Evolutionary conservation across 2,329 filamentous ascomycete species (phyloP).

Genomic region (Lachnellula occidentalis): DNA sequence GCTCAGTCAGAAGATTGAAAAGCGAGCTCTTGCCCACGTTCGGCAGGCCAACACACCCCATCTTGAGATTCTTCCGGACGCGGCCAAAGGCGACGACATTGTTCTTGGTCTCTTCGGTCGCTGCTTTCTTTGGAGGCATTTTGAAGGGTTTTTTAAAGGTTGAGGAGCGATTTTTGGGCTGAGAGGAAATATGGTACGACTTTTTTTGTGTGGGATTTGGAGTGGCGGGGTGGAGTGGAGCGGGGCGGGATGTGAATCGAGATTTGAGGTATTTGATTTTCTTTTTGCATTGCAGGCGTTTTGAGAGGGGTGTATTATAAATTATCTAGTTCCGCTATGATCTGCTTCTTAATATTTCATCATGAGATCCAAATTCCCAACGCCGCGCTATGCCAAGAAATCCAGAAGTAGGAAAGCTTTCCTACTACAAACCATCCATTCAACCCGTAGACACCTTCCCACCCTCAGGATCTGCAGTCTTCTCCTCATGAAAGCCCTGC

Average conservation of each 20-base stretch:
- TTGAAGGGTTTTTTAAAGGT: not conserved
- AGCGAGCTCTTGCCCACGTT: conserved; percentile 43
- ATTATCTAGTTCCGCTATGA: not conserved
- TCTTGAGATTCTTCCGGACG: conserved; percentile 41
- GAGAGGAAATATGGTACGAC: not conserved
- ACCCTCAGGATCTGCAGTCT: conserved; percentile 10
- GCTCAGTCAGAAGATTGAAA: conserved; percentile 42
- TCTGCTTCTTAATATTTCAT: not conserved
- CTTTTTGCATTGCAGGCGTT: no score
- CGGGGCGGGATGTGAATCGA: not conserved
- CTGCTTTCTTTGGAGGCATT: conserved; percentile 40
- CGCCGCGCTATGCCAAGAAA: not conserved
- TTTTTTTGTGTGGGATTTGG: not conserved
- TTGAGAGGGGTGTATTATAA: not conserved
- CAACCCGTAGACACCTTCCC: not conserved
- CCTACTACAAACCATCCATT: not conserved
- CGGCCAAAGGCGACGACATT: conserved; percentile 43
- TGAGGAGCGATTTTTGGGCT: not conserved
- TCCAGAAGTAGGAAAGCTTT: not conserved
- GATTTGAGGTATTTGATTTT: not conserved
- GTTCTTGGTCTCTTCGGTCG: conserved; percentile 33
- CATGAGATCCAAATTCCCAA: not conserved
- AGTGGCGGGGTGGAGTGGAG: not conserved
- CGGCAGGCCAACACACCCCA: conserved; percentile 42
- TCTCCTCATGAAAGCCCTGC: conserved; percentile 41